Conservation (phyloP, 345 rosid species). For the Raphanus sativus region DNA sequence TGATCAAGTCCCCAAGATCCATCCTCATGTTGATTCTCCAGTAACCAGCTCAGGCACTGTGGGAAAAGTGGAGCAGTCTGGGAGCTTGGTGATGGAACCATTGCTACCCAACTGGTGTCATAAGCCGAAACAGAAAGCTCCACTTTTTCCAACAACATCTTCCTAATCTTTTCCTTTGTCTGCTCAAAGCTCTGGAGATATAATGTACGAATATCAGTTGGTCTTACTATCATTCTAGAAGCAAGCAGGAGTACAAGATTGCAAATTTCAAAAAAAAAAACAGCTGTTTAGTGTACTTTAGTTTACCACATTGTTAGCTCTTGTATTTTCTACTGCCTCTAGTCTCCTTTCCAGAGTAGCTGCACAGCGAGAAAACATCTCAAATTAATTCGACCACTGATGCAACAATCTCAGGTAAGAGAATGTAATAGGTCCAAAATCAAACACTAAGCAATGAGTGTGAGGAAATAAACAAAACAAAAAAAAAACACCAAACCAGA, state of each 20-base stretch:
- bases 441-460: neutral
- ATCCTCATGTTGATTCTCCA: slow-evolving; percentile 68
- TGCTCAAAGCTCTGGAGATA: slow-evolving; percentile 44
- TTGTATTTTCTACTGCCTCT: slow-evolving; percentile 28
- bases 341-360: slow-evolving; percentile 33
- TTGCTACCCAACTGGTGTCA: slow-evolving; percentile 95
- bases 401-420: neutral
- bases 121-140: slow-evolving; percentile 73
- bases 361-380: slow-evolving; percentile 36
- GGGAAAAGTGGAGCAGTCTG: slow-evolving; percentile 62
- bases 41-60: slow-evolving; percentile 62
- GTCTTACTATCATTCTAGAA: neutral
- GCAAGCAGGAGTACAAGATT: slow-evolving; percentile 6
- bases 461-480: neutral
- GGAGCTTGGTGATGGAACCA: slow-evolving; percentile 70
- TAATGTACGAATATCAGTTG: slow-evolving; percentile 1
- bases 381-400: neutral
- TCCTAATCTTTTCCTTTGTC: slow-evolving; percentile 54
- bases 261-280: neutral
- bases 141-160: slow-evolving; percentile 61
- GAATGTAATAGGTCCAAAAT: neutral
- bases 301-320: slow-evolving; percentile 42
- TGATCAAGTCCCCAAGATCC: slow-evolving; percentile 80
- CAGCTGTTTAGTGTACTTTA: slow-evolving; percentile 17
- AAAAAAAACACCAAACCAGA: neutral